phyloP scores from a whole-genome alignment of 148 eudicot genomes.

The Nepenthes mirabilis region DNA sequence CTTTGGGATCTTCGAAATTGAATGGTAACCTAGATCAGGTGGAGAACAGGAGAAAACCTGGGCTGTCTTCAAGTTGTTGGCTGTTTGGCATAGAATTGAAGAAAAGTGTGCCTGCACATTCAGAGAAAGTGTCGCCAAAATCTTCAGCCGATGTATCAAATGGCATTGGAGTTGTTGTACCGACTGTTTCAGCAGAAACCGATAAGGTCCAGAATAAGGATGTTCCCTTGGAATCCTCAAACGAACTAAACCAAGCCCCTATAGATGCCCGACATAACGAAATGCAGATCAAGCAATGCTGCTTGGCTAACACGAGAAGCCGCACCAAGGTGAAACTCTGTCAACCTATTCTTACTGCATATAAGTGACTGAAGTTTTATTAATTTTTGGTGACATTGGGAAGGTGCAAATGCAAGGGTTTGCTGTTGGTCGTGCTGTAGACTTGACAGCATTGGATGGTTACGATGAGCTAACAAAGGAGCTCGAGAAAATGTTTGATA shows the following conservation, averaged over 20 bases:
- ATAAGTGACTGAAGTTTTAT: background rate
- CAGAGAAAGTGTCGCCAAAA: constrained; percentile 9
- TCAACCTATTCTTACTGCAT: background rate
- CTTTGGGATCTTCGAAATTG: constrained; percentile 19
- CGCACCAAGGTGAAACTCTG: constrained; percentile 56
- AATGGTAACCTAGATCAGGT: constrained; percentile 15
- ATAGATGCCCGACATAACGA: constrained; percentile 20
- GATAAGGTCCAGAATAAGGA: constrained; percentile 18
- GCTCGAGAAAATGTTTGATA: constrained; percentile 73
- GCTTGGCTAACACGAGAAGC: constrained; percentile 38
- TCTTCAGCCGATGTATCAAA: constrained; percentile 2
- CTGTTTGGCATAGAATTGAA: constrained; percentile 76
- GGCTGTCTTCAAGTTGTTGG: constrained; percentile 31
- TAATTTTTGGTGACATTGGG: background rate
- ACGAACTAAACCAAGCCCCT: constrained; percentile 22
- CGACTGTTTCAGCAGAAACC: constrained; percentile 5
- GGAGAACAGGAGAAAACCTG: constrained; percentile 24
- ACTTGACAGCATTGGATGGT: constrained; percentile 45
- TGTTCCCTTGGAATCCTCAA: constrained; percentile 10
- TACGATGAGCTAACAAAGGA: constrained; percentile 51
- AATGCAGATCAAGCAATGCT: constrained; percentile 21
- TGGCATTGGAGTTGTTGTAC: constrained; percentile 6
- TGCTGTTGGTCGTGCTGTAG: constrained; percentile 92
- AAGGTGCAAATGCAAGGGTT: constrained; percentile 98
- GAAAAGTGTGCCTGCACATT: constrained; percentile 6